These are phyloP conservation scores for Colletotrichum kahawae DNA, from an alignment of 2,329 filamentous ascomycete genomes.

Conservation along the genomic window DNA sequence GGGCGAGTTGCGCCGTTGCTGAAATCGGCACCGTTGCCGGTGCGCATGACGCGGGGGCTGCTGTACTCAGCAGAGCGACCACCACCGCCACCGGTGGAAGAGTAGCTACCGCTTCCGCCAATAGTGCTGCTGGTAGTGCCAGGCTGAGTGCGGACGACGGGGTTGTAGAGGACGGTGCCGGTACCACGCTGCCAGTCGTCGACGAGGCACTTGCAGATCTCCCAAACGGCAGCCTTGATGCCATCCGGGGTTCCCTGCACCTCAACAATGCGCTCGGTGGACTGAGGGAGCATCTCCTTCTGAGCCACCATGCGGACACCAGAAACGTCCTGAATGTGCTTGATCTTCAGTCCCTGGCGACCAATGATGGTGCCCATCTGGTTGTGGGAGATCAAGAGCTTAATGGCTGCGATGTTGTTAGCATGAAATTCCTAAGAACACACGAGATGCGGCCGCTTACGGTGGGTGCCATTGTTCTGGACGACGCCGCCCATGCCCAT, in stretches of 20 bases:
- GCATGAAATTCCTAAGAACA: background rate
- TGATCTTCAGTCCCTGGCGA: constrained; percentile 95
- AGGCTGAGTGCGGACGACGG: constrained; percentile 83
- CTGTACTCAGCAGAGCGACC: constrained; percentile 60
- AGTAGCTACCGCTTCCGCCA: constrained; percentile 39
- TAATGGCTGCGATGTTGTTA: constrained; percentile 71
- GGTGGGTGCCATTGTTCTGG: constrained; percentile 88
- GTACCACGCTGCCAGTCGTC: constrained; percentile 98
- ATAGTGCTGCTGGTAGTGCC: constrained; percentile 49
- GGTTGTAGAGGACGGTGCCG: constrained; percentile 97
- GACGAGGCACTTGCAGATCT: constrained; percentile 97
- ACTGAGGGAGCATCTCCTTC: constrained; percentile 99
- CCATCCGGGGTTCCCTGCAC: constrained; percentile 94
- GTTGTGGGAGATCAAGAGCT: constrained; percentile 98
- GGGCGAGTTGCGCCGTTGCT: constrained; percentile 66
- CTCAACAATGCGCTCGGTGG: constrained; percentile 96
- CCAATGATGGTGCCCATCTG: constrained; percentile 99
- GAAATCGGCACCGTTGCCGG: constrained; percentile 96
- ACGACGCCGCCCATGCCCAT: constrained; percentile 96
- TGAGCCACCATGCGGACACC: constrained; percentile 99
- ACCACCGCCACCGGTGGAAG: constrained; percentile 33
- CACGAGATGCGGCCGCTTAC: constrained; percentile 60
- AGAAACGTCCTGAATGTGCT: constrained; percentile 97
- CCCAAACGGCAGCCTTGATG: constrained; percentile 96
- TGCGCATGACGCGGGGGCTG: constrained; percentile 83